phyloP scores from a whole-genome alignment of 805 yeast genomes.

The Ogataea neopini region DNA sequence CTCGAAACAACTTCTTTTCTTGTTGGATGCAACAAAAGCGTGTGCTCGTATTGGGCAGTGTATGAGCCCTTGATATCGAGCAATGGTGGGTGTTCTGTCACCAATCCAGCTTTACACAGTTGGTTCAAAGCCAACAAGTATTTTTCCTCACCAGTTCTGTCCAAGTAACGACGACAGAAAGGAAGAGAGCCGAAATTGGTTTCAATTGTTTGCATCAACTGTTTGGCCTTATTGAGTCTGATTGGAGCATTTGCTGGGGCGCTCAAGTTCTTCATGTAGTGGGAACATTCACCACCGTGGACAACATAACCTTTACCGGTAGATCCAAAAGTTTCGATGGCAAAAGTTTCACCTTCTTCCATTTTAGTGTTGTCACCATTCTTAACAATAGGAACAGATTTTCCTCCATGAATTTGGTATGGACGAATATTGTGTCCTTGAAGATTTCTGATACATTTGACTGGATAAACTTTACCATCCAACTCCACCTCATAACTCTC shows the following conservation, averaged over 20 bases:
- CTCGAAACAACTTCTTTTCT: conserved; percentile 92
- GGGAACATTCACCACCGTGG: conserved; percentile 90
- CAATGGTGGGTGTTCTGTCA: conserved; percentile 92
- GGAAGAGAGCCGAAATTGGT: conserved; percentile 91
- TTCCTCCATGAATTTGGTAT: conserved; percentile 88
- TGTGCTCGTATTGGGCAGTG: conserved; percentile 97
- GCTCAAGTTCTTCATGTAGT: conserved; percentile 69
- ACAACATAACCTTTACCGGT: conserved; percentile 93
- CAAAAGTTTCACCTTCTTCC: conserved; percentile 98
- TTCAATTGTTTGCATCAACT: conserved; percentile 68
- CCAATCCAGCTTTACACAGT: conserved; percentile 82
- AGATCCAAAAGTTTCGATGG: conserved; percentile 97
- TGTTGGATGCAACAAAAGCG: conserved; percentile 85
- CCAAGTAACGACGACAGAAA: conserved; percentile 94
- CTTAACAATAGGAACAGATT: conserved; percentile 94
- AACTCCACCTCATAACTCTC: conserved; percentile 92
- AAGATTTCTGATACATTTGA: conserved; percentile 87
- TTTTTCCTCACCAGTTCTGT: conserved; percentile 88
- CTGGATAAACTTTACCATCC: conserved; percentile 80
- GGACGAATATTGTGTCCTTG: conserved; percentile 93
- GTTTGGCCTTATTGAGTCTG: conserved; percentile 65
- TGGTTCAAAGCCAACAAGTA: conserved; percentile 84
- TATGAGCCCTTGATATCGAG: conserved; percentile 80
- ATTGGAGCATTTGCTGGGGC: conserved; percentile 52
- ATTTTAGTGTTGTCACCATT: conserved; percentile 93